A percentile compares a stretch with the other conserved stretches of the same genome.
phyloP scores from a whole-genome alignment of 257 asterid species.

The Plantago elongata region DNA sequence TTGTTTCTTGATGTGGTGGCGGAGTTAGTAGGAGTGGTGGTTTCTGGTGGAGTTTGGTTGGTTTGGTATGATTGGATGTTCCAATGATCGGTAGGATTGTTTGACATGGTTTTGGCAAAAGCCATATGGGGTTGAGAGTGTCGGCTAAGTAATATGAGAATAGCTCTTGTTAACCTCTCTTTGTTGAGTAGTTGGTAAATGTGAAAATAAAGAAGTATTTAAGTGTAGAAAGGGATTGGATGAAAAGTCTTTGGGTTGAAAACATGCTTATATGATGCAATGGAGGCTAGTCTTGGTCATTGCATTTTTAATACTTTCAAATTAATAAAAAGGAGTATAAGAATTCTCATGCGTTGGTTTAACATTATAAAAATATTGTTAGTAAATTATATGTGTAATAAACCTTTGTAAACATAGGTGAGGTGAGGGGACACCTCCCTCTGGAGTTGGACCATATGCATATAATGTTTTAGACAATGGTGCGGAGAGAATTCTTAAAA shows the following conservation, averaged over 20 bases:
- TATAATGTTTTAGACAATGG: no score
- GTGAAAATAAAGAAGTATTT: constrained; percentile 5
- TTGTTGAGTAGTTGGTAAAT: constrained; percentile 5
- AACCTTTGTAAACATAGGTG: no score
- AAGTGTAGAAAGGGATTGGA: not conserved
- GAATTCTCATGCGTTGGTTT: no score
- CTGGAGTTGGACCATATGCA: no score
- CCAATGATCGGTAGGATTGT: constrained; percentile 16
- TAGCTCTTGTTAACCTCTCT: constrained; percentile 1
- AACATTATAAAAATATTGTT: no score
- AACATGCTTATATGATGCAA: not conserved
- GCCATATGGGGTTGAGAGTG: constrained; percentile 5
- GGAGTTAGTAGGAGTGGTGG: constrained; percentile 18
- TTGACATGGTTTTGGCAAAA: constrained; percentile 16
- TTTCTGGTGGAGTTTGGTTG: not conserved
- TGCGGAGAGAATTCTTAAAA: no score
- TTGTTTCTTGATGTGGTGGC: constrained; percentile 12
- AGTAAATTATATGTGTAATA: no score
- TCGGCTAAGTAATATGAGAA: no score
- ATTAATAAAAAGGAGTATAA: no score
- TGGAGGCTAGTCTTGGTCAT: constrained; percentile 6
- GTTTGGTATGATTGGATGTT: constrained; percentile 20
- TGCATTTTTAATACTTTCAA: not conserved
- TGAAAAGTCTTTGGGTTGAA: not conserved
- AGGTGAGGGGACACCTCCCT: no score